Conservation (phyloP, 352 stramenopile species). For the Globisporangium abappressorium region DNA sequence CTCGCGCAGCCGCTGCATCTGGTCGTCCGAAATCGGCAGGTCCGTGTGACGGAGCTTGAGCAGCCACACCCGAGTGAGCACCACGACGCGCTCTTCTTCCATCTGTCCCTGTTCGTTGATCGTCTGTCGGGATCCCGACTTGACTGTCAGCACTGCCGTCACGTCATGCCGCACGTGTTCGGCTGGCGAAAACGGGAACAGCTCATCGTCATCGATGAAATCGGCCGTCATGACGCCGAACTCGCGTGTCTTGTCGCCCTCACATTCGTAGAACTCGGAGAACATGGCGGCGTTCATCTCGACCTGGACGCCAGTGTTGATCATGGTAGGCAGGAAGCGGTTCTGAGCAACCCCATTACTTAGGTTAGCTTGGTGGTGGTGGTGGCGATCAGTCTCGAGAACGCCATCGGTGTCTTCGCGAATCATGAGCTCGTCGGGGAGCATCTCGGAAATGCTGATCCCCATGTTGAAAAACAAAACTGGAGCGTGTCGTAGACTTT, state of each 20-base stretch:
- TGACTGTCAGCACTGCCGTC: slow-evolving; percentile 6
- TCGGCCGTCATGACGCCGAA: slow-evolving; percentile 5
- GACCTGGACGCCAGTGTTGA: slow-evolving; percentile 2
- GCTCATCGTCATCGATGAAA: slow-evolving; percentile 8
- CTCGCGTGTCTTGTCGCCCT: background rate
- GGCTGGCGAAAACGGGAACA: slow-evolving; percentile 7
- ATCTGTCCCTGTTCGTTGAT: background rate
- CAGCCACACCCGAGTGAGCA: slow-evolving; percentile 5
- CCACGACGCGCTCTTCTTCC: slow-evolving; percentile 12
- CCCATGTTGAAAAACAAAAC: slow-evolving; percentile 7
- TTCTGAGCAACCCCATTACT: background rate
- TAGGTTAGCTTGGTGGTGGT: background rate
- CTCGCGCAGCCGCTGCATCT: slow-evolving; percentile 1
- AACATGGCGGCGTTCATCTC: slow-evolving; percentile 9
- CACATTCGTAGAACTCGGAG: background rate
- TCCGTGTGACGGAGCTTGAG: background rate
- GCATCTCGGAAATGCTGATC: slow-evolving; percentile 6
- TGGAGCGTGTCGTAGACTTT: slow-evolving; percentile 3
- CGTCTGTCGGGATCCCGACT: background rate
- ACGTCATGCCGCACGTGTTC: slow-evolving; percentile 2
- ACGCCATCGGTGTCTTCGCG: background rate
- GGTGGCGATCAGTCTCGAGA: background rate
- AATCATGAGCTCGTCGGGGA: background rate
- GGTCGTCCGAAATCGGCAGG: background rate
- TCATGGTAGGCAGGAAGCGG: slow-evolving; percentile 1